Conservation (phyloP, 441 rosid species). For the Arabidopsis lyrata region DNA sequence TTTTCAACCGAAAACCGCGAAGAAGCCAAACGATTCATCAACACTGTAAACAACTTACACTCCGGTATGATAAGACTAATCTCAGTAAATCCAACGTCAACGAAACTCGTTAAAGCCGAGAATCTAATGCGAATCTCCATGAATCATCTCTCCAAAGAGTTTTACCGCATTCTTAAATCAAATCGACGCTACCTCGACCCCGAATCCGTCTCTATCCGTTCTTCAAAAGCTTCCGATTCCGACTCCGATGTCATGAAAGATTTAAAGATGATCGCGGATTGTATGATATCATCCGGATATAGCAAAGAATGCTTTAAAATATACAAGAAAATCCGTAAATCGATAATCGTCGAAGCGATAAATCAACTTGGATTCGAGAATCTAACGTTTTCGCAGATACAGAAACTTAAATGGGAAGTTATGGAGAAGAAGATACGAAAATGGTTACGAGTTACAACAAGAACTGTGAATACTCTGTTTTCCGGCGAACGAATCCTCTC, state of each 20-base stretch:
- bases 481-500: conserved; percentile 69
- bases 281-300: conserved; percentile 76
- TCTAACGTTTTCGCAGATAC: conserved; percentile 47
- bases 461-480: conserved; percentile 62
- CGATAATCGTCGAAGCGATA: conserved; percentile 67
- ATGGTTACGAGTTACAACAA: conserved; percentile 59
- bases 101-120: conserved; percentile 60
- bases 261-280: conserved; percentile 71
- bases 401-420: conserved; percentile 68
- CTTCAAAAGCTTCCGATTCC: background rate
- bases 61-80: conserved; percentile 55
- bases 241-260: conserved; percentile 53
- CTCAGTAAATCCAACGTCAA: conserved; percentile 45
- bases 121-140: conserved; percentile 65
- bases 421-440: conserved; percentile 61
- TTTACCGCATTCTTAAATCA: conserved; percentile 61
- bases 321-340: conserved; percentile 62
- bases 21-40: conserved; percentile 62
- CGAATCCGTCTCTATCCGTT: conserved; percentile 63
- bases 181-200: conserved; percentile 50
- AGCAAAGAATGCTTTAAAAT: conserved; percentile 63
- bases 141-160: conserved; percentile 70
- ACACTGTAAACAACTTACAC: conserved; percentile 56
- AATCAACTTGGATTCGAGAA: conserved; percentile 61
- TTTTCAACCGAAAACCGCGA: conserved; percentile 49